Evolutionary conservation across 495 filamentous ascomycete species (phyloP).

Genomic region (Penicillium ucsense): DNA sequence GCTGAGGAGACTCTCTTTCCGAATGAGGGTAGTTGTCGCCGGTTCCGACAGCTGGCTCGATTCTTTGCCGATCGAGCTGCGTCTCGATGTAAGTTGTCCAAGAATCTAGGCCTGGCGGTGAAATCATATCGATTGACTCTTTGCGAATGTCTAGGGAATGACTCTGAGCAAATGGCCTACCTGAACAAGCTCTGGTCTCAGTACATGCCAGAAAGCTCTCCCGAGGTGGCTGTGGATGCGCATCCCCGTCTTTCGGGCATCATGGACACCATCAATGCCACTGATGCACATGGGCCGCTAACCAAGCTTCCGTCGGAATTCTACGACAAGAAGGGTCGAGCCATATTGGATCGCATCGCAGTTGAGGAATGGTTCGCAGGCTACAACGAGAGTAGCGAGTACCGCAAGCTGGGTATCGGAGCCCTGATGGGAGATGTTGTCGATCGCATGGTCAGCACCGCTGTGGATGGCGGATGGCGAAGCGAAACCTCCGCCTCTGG

Average conservation of each 20-base stretch:
- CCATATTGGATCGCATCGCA: slow-evolving; percentile 65
- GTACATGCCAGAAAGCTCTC: slow-evolving; percentile 67
- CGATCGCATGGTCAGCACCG: slow-evolving; percentile 69
- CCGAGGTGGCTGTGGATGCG: slow-evolving; percentile 68
- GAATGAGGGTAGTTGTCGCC: slow-evolving; percentile 75
- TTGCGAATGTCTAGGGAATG: slow-evolving; percentile 45
- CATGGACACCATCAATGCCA: slow-evolving; percentile 88
- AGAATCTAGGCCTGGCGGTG: neutral
- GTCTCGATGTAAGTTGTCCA: slow-evolving; percentile 45
- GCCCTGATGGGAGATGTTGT: slow-evolving; percentile 74
- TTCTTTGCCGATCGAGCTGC: slow-evolving; percentile 79
- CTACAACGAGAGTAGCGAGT: slow-evolving; percentile 75
- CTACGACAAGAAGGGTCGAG: slow-evolving; percentile 64
- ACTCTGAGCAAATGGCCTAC: slow-evolving; percentile 72
- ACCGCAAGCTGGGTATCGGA: slow-evolving; percentile 79
- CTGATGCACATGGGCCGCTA: slow-evolving; percentile 70
- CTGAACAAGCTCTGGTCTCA: slow-evolving; percentile 66
- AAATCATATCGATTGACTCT: neutral
- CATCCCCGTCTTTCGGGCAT: slow-evolving; percentile 80
- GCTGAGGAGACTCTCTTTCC: slow-evolving; percentile 88
- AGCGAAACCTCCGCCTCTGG: slow-evolving; percentile 47
- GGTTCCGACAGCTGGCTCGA: slow-evolving; percentile 69
- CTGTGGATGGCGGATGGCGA: slow-evolving; percentile 47
- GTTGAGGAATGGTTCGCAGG: slow-evolving; percentile 93
- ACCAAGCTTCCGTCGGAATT: slow-evolving; percentile 76